phyloP scores from a whole-genome alignment of 768 basidiomycete species.

The Podaxis rugospora region DNA sequence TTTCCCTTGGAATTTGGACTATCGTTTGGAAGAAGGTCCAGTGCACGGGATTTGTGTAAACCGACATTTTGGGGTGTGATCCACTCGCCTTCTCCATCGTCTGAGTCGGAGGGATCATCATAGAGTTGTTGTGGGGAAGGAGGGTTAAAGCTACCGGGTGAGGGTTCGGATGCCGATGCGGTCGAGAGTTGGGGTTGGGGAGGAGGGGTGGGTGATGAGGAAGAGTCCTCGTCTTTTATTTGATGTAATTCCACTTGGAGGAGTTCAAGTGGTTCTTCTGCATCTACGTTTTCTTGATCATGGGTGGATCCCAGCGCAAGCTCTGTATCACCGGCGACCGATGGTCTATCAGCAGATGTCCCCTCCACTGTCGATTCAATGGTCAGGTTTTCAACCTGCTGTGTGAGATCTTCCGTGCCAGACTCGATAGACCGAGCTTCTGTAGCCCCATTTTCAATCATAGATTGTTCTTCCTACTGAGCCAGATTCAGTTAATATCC shows the following conservation, averaged over 20 bases:
- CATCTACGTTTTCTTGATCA: constrained; percentile 12
- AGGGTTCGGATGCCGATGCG: background rate
- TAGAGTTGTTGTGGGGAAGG: constrained; percentile 40
- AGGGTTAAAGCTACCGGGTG: constrained; percentile 13
- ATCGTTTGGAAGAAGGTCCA: constrained; percentile 72
- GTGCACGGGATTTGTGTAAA: constrained; percentile 81
- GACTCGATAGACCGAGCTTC: background rate
- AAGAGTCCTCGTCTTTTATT: constrained; percentile 8
- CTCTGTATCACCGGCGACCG: background rate
- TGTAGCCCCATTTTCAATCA: background rate
- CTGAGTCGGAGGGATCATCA: constrained; percentile 73
- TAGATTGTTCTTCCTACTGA: constrained; percentile 24
- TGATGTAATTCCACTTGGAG: constrained; percentile 12
- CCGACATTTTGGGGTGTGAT: constrained; percentile 89
- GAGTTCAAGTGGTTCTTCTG: constrained; percentile 16
- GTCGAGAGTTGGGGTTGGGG: background rate
- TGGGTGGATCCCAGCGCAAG: constrained; percentile 4
- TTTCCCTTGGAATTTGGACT: constrained; percentile 30
- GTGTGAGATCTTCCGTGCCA: background rate
- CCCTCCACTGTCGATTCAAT: constrained; percentile 4
- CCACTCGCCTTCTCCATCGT: constrained; percentile 93
- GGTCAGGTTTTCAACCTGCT: background rate
- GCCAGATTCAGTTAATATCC: constrained; percentile 16
- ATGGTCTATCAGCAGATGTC: background rate
- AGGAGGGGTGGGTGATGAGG: background rate